Conservation (phyloP, 1,284 basidiomycete genomes). For the Coriolopsis trogii region DNA sequence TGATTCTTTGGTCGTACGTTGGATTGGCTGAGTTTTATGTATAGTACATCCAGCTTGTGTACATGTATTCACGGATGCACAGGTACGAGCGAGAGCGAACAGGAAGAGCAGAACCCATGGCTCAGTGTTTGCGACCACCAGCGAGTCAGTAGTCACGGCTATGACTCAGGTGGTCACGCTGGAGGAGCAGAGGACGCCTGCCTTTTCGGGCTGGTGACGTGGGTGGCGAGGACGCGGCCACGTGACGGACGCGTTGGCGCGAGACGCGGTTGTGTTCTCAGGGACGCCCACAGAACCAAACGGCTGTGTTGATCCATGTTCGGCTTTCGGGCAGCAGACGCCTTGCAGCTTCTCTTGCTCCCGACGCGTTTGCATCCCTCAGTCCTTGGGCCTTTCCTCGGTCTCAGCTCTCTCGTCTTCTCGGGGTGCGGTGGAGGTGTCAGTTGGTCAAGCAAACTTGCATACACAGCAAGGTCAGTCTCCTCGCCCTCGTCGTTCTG, state of each 20-base stretch:
- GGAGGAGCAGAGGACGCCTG: too few species aligned
- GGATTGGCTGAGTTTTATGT: too few species aligned
- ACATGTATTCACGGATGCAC: too few species aligned
- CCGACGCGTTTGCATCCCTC: conserved; percentile 26
- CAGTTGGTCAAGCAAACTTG: conserved; percentile 29
- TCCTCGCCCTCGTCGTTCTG: background rate
- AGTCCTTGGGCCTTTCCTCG: conserved; percentile 17
- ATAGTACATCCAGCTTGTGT: too few species aligned
- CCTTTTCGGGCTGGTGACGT: background rate
- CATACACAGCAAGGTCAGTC: conserved; percentile 25
- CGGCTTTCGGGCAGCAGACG: conserved; percentile 15
- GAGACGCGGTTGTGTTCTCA: conserved; percentile 19
- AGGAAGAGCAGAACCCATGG: too few species aligned
- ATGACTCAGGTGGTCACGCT: too few species aligned
- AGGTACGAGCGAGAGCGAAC: too few species aligned
- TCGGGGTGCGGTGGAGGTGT: conserved; percentile 28
- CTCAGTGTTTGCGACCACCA: too few species aligned
- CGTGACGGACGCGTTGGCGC: conserved; percentile 26
- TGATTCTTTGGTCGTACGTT: too few species aligned
- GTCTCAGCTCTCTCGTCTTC: conserved; percentile 21
- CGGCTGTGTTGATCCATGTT: conserved; percentile 32
- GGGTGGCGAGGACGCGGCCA: conserved; percentile 7
- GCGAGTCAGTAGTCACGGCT: too few species aligned
- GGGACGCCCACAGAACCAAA: conserved; percentile 31
- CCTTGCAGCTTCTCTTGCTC: conserved; percentile 22